Evolutionary conservation across 2,329 filamentous ascomycete species (phyloP).

Genomic region (Colletotrichum sp.): DNA sequence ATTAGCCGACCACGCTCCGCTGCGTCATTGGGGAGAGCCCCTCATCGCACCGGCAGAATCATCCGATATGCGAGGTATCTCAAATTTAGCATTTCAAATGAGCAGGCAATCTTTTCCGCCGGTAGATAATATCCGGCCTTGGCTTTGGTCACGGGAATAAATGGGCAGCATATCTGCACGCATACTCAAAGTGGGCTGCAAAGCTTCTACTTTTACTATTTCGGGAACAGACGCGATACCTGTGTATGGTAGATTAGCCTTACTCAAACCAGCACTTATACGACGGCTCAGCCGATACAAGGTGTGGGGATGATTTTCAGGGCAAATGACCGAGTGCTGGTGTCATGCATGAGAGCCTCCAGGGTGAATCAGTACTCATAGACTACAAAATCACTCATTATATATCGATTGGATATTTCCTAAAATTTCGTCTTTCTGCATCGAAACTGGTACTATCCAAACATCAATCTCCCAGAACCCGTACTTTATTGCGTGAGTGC

Average conservation of each 20-base stretch:
- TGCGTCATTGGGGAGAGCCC: background rate
- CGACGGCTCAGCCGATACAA: fast-evolving
- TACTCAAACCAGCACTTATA: background rate
- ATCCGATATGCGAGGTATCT: background rate
- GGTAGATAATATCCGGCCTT: background rate
- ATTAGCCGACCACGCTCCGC: background rate
- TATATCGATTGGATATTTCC: background rate
- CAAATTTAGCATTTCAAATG: fast-evolving
- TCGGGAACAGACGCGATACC: background rate
- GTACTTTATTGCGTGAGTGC: background rate
- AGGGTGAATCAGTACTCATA: background rate
- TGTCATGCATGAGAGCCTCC: too few relatives aligned
- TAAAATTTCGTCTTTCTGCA: too few relatives aligned
- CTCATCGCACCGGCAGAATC: background rate
- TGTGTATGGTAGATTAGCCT: fast-evolving
- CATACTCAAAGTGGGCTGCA: background rate
- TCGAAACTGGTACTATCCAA: too few relatives aligned
- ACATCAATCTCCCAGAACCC: background rate
- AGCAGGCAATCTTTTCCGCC: background rate
- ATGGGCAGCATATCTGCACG: background rate
- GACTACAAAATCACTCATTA: fast-evolving
- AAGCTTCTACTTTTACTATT: background rate
- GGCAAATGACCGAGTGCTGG: too few relatives aligned
- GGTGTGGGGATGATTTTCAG: background rate
- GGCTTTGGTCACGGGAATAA: fast-evolving